Evolutionary conservation across 2,329 filamentous ascomycete genomes (phyloP).

Genomic region (Emergomyces pasteurianus): DNA sequence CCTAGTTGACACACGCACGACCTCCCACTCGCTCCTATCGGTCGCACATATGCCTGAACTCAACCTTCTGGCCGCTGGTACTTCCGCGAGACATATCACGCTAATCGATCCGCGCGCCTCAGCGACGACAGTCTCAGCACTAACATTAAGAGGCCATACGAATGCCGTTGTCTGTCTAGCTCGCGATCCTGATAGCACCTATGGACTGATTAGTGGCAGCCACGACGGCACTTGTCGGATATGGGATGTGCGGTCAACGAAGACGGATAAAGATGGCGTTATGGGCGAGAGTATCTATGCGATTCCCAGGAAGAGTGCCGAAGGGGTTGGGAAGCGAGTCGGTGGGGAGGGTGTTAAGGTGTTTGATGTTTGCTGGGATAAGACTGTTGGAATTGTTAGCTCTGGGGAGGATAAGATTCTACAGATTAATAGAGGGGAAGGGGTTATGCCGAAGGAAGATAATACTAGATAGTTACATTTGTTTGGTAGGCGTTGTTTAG

Average conservation of each 20-base stretch:
- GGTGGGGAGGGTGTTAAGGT: conserved; percentile 83
- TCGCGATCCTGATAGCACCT: conserved; percentile 54
- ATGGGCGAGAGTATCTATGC: conserved; percentile 63
- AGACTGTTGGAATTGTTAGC: conserved; percentile 75
- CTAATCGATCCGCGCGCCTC: conserved; percentile 81
- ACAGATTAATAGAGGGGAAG: conserved; percentile 69
- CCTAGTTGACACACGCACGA: conserved; percentile 71
- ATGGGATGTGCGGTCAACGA: conserved; percentile 73
- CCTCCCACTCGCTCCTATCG: conserved; percentile 70
- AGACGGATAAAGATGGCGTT: conserved; percentile 46
- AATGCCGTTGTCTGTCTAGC: conserved; percentile 56
- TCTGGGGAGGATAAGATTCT: conserved; percentile 88
- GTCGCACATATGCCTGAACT: conserved; percentile 60
- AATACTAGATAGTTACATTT: conserved; percentile 16
- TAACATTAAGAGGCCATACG: conserved; percentile 83
- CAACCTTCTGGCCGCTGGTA: conserved; percentile 59
- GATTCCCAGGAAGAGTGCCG: conserved; percentile 62
- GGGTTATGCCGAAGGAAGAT: conserved; percentile 25
- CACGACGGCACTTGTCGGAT: conserved; percentile 87
- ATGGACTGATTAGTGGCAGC: conserved; percentile 76
- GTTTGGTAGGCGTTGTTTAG: background rate
- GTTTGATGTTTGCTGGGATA: conserved; percentile 77
- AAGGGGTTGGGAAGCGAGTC: conserved; percentile 49
- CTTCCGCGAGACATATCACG: conserved; percentile 74
- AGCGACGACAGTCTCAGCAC: conserved; percentile 62